A percentile compares a stretch with the other conserved stretches of the same genome.
Conservation (phyloP, 177 flowering plant genomes). For the Vitis hybrid region DNA sequence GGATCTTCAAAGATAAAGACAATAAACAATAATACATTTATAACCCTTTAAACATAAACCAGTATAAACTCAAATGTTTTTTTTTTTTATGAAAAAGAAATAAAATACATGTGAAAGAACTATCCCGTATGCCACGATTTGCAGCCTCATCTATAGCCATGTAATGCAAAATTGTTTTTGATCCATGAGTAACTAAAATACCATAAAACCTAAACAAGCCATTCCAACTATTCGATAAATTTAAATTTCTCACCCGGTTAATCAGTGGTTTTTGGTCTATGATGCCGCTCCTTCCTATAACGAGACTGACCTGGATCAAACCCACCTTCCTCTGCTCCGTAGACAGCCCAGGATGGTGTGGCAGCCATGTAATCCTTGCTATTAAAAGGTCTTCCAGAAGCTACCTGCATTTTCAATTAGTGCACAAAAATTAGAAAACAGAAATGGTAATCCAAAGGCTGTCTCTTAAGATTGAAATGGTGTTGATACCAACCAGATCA, state of each 20-base stretch:
- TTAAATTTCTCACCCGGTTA: not conserved
- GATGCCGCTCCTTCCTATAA: conserved; percentile 81
- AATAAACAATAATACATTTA: no score
- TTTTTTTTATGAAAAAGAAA: no score
- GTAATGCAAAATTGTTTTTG: not conserved
- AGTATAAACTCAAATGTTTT: no score
- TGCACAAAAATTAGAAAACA: not conserved
- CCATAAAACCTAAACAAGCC: not conserved
- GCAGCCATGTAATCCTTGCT: conserved; percentile 87
- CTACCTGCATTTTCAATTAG: conserved; percentile 52
- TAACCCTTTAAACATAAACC: no score
- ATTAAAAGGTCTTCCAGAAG: conserved; percentile 70
- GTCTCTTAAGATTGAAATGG: conserved; percentile 1
- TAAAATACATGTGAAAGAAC: no score
- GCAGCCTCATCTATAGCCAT: not conserved
- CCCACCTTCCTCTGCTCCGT: conserved; percentile 98
- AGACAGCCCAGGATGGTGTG: conserved; percentile 94
- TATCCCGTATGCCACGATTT: no score
- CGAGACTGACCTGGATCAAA: conserved; percentile 89
- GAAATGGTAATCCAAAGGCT: not conserved
- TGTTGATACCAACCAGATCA: conserved; percentile 60
- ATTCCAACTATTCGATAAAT: not conserved
- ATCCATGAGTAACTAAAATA: not conserved
- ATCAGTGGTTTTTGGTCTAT: conserved; percentile 45
- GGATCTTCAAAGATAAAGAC: no score